Percentiles rank a stretch among this genome's conserved stretches.
Evolutionary conservation across 1,139 yeast genomes (phyloP).

Genomic region (Yamadazyma dushanensis): DNA sequence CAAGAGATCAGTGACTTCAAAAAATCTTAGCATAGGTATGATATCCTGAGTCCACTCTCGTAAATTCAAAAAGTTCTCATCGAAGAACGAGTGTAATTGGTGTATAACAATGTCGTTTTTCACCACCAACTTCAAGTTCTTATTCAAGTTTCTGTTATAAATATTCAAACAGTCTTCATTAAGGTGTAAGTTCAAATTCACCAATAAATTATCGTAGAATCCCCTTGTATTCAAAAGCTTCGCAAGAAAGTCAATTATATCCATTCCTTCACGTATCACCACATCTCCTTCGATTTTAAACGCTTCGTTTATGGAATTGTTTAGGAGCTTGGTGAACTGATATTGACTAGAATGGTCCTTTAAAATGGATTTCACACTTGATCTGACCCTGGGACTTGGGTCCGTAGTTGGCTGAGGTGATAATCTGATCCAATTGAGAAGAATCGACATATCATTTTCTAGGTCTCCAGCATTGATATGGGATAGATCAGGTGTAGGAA

Average conservation of each 20-base stretch:
- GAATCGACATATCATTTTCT: constrained; percentile 43
- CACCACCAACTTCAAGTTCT: constrained; percentile 12
- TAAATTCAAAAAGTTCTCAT: constrained; percentile 9
- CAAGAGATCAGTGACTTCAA: constrained; percentile 18
- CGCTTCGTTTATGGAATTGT: constrained; percentile 29
- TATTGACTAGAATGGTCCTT: constrained; percentile 35
- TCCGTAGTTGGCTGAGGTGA: constrained; percentile 19
- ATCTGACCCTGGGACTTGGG: constrained; percentile 37
- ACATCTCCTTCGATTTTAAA: constrained; percentile 9
- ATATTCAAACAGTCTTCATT: constrained; percentile 7
- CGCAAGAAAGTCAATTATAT: constrained; percentile 15
- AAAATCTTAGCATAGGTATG: constrained; percentile 11
- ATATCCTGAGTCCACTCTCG: constrained; percentile 1
- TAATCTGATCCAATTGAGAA: constrained; percentile 37
- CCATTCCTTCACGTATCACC: neutral
- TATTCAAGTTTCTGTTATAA: constrained; percentile 12
- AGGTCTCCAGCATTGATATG: constrained; percentile 24
- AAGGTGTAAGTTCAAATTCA: constrained; percentile 7
- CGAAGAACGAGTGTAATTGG: constrained; percentile 15
- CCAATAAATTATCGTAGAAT: constrained; percentile 16
- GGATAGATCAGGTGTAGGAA: constrained; percentile 15
- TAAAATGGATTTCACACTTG: constrained; percentile 40
- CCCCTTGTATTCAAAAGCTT: constrained; percentile 15
- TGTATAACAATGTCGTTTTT: constrained; percentile 6
- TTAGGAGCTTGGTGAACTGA: constrained; percentile 36